Base-by-base conservation (phyloP, 2,329 filamentous ascomycete genomes). In the Tolypocladium inflatum region DNA sequence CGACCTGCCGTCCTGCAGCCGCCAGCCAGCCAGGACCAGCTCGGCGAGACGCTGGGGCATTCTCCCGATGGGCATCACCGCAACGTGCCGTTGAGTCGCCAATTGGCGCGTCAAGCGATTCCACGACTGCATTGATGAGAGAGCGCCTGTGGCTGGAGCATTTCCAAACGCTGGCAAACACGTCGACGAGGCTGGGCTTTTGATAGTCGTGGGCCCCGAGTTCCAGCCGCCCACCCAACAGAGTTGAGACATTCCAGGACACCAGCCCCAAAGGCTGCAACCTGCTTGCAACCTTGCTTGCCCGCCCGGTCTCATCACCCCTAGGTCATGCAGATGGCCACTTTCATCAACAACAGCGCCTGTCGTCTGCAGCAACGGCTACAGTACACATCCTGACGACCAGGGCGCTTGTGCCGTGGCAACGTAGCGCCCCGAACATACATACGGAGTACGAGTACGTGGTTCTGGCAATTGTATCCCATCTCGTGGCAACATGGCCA, bases 231-330 rank as follows among this genome's bases (percentile, higher is more conserved):
- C 13, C 53, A 39, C 50, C 38, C 55, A 33, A 35, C 54, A 58
- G 26, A 58, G 54, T 43, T 54, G 51, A 58, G 56, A 60, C 56
- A 55, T 26, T 54, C 51, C 41, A 55, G 19, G 23, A 54, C 35
- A 21, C 41, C 21, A 56, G 10, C 51, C 54, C 48, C 39, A 4
- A 21, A 43, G 10, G 37, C 51, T 54, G 26, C 45, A 30, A 23
- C 53, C 53, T 54, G 38, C 53, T 54, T 19, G 11, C 57, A 45
- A 43, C 41, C 53, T 35, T 55, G 43, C 45, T 21, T 35, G 51
- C 48, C 37, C 35, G 26, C 26, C 26, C 26, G 35, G 43, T 54
- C 21, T 43, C 35, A 19, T 41, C 50, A 42, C 37, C 17, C 23
- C 17, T 45, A 6, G 19, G 17, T n/a, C 51, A 15, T 26, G 35